Base-by-base conservation (phyloP, 1,284 basidiomycete species). In the Sporisorium iseilematis-ciliati region DNA sequence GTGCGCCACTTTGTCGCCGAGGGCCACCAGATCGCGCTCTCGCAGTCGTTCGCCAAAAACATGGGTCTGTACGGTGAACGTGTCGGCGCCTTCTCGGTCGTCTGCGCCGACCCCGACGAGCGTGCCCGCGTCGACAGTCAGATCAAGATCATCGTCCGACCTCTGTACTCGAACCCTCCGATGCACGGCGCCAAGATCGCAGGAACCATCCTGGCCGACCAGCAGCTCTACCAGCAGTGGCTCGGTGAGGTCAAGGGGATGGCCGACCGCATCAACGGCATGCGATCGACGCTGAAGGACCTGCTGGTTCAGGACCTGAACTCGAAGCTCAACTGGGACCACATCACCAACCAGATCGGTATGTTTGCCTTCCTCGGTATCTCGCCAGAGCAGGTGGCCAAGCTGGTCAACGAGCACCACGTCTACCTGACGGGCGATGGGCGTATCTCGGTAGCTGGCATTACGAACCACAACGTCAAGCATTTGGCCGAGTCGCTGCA, bases 121-220 rank as follows among this genome's bases (percentile, higher is more conserved):
- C 73, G 75, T 52, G 78, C 75, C 4, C 79, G 83, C 53, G 83
- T 85, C n/a, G 83, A 84, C 72, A 79, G 77, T 65, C 83, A 84
- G 78, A 61, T 85, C 70, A 97, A 97, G 89, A 97, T 98, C 81
- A 88, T 97, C 79, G 92, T 99, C 77, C 92, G 97, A 35, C 97
- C 96, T 42, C 91, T 98, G 90, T 99, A 99, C 89, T 99, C 96
- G 65, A 98, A 97, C 89, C 97, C 96, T 58, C 96, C 97, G 20
- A 87, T 95, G 50, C 94, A 99, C 79, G 87, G 87, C 35, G 87
- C 87, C 23, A 82, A 87, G 63, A 87, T 87, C 58, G 87, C 86
- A 12, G 84, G 85, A 33, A 83, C 83, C 23, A 87, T 87, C 72
- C 78, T 87, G 12, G 82, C 80, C 49, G 86, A 87, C 79, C 65